phyloP scores from a whole-genome alignment of 345 rosid species.

The Murraya koenigii region DNA sequence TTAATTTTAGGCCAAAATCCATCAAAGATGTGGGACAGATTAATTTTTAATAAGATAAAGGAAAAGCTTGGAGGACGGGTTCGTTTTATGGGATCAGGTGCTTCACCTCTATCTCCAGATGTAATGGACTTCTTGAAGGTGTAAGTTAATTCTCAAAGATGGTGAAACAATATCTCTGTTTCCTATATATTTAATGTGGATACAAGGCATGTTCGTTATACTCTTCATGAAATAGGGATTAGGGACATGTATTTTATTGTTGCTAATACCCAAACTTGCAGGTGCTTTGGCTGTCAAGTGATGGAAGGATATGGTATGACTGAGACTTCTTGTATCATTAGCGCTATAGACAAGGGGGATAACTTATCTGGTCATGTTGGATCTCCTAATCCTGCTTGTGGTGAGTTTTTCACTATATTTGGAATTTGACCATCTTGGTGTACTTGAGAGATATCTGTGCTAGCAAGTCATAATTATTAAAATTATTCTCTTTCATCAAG shows the following conservation, averaged over 20 bases:
- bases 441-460: not conserved
- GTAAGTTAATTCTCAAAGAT: conserved; percentile 45
- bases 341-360: conserved; percentile 64
- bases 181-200: not conserved
- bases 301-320: conserved; percentile 95
- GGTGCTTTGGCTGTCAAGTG: conserved; percentile 89
- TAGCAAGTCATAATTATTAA: not conserved
- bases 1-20: conserved; percentile 57
- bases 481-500: not conserved
- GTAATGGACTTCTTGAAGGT: conserved; percentile 80
- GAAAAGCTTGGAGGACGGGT: conserved; percentile 87
- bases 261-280: conserved; percentile 23
- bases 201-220: too few species aligned
- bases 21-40: conserved; percentile 78
- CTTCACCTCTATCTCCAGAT: conserved; percentile 90
- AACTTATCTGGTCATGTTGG: conserved; percentile 83
- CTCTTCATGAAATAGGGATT: too few species aligned
- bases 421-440: not conserved
- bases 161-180: not conserved
- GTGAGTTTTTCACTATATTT: conserved; percentile 34
- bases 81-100: conserved; percentile 74
- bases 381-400: conserved; percentile 78
- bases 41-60: conserved; percentile 79
- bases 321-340: conserved; percentile 75
- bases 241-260: not conserved